Percentiles rank a stretch among this genome's conserved stretches.
These are phyloP conservation scores for Prunus dulcis DNA, from an alignment of 306 rosid genomes.

Conservation along the genomic window DNA sequence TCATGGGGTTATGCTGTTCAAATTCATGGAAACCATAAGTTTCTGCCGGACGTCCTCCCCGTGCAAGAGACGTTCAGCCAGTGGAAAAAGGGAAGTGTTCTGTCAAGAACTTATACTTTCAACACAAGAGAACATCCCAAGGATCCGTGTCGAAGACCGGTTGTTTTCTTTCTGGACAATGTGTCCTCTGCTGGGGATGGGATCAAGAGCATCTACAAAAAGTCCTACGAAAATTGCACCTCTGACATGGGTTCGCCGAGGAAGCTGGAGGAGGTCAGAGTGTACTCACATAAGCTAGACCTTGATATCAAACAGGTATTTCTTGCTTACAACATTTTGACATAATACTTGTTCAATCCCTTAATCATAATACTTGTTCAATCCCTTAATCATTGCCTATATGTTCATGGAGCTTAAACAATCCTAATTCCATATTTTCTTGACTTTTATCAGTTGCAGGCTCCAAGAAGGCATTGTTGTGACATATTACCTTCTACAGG, in stretches of 20 bases:
- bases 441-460: conserved; percentile 55
- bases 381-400: not conserved
- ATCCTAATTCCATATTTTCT: conserved; percentile 14
- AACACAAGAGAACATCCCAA: conserved; percentile 41
- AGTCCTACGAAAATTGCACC: conserved; percentile 54
- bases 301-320: conserved; percentile 58
- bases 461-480: conserved; percentile 92
- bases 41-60: conserved; percentile 48
- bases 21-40: conserved; percentile 40
- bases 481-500: conserved; percentile 47
- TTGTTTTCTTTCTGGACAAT: conserved; percentile 54
- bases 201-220: conserved; percentile 49
- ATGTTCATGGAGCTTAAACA: not conserved
- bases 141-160: conserved; percentile 66
- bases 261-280: conserved; percentile 59
- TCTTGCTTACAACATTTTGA: not conserved
- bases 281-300: conserved; percentile 56
- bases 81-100: conserved; percentile 46
- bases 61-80: conserved; percentile 66
- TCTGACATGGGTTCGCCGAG: conserved; percentile 38
- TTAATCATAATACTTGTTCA: not conserved
- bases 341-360: not conserved
- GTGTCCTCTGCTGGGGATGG: conserved; percentile 33
- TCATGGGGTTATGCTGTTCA: conserved; percentile 97
- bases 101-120: conserved; percentile 49